Evolutionary conservation across 352 stramenopile species (phyloP), one percentile per base, ranked within the genome.

Genomic region (Phytophthora pini): DNA sequence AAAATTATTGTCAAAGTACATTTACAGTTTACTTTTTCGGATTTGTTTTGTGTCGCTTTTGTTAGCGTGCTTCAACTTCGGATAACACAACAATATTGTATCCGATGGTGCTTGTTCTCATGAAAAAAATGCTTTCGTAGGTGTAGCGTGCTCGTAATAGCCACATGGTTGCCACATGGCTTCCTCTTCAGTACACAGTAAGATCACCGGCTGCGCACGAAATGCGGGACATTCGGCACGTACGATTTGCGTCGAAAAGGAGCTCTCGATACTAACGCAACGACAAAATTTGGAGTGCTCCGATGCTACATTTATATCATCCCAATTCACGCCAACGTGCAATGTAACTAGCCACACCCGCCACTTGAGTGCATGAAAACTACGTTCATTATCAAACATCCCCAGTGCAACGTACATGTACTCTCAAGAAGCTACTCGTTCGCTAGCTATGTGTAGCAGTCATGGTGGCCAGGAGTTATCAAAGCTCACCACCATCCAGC

Each of bases 311-410:
- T 12, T 10, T 12, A 4, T 36, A 36, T 36, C 31, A 12, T 4
- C 7, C 29, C 40, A 17, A 6, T 0, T 26, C 15, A 13, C 40
- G 40, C 38, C 36, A 41, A 22, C 38, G 38, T 13, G 15, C 22
- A 5, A 22, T 20, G n/a, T 44, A 20, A 44, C 31, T 8, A 32
- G 9, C 29, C 29, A 31, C 27, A 31, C 27, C 27, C 27, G 29
- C 29, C 29, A 36, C 31, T 36, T 46, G 17, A 10, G 10, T 4
- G 39, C 20, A 2, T 12, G 20, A 49, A 20, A 17, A 34, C 3
- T 49, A 11, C 6, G 12, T 10, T 49, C 43, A 49, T 49, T 49
- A 49, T 49, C 43, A 32, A 49, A 49, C 20, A 49, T 32, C 24
- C 11, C 22, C 10, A 1, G 20, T 48, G 43, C 43, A n/a, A 1